These are phyloP conservation scores for Pseudocercospora crystallina DNA, from an alignment of 2,329 filamentous ascomycete species.

Conservation along the genomic window DNA sequence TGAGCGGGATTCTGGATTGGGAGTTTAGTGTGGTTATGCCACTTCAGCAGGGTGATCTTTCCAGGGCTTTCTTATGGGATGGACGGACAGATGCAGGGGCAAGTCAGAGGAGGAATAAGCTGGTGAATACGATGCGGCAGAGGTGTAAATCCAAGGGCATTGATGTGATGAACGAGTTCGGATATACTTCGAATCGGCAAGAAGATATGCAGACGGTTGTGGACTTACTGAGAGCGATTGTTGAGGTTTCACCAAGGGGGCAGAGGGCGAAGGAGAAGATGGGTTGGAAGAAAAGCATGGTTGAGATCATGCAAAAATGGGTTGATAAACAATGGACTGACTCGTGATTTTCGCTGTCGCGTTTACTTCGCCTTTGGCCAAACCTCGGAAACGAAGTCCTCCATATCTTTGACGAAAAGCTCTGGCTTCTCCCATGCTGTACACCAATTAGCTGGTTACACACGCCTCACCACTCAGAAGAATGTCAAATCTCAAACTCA, in stretches of 20 bases:
- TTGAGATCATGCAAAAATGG: background rate
- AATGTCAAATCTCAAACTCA: background rate
- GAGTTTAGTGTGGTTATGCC: constrained; percentile 7
- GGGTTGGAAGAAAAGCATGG: background rate
- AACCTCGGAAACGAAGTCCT: constrained; percentile 33
- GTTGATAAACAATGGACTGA: background rate
- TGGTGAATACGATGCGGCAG: background rate
- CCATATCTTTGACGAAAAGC: constrained; percentile 33
- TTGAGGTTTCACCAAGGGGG: constrained; percentile 1
- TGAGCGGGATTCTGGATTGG: constrained; percentile 2
- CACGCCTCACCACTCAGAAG: background rate
- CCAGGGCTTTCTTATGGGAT: constrained; percentile 1
- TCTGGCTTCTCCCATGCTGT: constrained; percentile 35
- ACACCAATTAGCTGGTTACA: background rate
- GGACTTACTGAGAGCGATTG: constrained; percentile 6
- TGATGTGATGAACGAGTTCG: background rate
- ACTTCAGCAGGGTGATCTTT: constrained; percentile 5
- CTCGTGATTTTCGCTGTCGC: background rate
- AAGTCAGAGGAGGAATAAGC: background rate
- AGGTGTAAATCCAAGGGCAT: background rate
- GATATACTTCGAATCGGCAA: background rate
- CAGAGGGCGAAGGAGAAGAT: constrained; percentile 5
- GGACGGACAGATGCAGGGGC: background rate
- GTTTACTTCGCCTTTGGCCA: constrained; percentile 26
- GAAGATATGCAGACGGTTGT: constrained; percentile 5